Percentiles rank a stretch among this genome's conserved stretches.
Evolutionary conservation across 176 grass and related monocot genomes (phyloP).

Genomic region (Bonia amplexicaulis): DNA sequence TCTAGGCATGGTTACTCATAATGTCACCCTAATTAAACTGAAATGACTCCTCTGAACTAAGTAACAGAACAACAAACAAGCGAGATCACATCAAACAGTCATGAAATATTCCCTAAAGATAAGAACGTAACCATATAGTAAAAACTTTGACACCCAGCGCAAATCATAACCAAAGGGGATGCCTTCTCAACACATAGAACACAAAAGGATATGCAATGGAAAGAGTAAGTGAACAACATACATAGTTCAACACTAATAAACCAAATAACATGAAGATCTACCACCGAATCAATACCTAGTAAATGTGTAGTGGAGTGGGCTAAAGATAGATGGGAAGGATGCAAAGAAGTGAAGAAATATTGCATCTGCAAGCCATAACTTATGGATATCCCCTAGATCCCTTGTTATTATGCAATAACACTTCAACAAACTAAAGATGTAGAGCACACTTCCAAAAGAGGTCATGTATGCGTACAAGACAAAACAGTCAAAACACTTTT

Average conservation of each 20-base stretch:
- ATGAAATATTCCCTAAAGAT: background rate
- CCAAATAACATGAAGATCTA: constrained; percentile 4
- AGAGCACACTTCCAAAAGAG: background rate
- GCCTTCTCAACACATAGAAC: constrained; percentile 1
- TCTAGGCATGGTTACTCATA: background rate
- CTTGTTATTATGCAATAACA: constrained; percentile 22
- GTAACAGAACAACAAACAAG: constrained; percentile 23
- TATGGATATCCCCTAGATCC: background rate
- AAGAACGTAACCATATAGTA: background rate
- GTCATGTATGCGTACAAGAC: constrained; percentile 2
- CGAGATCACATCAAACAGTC: constrained; percentile 9
- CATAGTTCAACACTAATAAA: background rate
- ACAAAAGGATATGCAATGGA: background rate
- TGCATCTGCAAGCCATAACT: background rate
- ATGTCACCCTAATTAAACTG: background rate
- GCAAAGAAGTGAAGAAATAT: background rate
- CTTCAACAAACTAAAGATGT: constrained; percentile 21
- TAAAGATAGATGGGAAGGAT: background rate
- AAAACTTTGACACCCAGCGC: background rate
- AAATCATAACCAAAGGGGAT: background rate
- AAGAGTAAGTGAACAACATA: background rate
- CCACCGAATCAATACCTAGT: background rate
- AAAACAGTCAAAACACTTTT: constrained; percentile 3
- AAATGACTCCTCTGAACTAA: constrained; percentile 18
- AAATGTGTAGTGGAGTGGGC: constrained; percentile 4